Percentiles rank a stretch among this genome's conserved stretches.
phyloP scores from a whole-genome alignment of 176 grass and related monocot species.

The Lolium multiflorum region DNA sequence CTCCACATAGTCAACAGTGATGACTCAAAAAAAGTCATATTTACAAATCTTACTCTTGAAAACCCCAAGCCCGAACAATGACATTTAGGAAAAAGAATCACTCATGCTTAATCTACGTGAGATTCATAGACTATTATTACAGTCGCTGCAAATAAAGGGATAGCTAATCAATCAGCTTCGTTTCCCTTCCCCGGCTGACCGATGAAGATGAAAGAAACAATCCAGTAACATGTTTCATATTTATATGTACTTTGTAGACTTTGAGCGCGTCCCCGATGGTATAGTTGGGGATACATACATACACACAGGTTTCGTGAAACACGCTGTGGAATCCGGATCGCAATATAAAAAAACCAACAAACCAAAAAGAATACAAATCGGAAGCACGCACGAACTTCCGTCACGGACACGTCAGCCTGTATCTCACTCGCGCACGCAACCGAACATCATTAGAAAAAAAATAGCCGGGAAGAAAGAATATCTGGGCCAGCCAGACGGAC shows the following conservation, averaged over 20 bases:
- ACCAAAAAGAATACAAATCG: neutral
- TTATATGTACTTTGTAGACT: neutral
- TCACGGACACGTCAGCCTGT: conserved; percentile 31
- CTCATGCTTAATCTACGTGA: neutral
- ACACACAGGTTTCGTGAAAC: conserved; percentile 30
- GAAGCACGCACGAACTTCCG: conserved; percentile 20
- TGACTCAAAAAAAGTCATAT: neutral
- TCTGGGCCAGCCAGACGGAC: neutral
- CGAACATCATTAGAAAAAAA: neutral
- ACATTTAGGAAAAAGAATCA: neutral
- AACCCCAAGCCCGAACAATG: neutral
- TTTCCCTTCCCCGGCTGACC: neutral
- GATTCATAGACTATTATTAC: neutral
- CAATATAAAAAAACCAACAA: neutral
- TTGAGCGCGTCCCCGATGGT: neutral
- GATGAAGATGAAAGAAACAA: neutral
- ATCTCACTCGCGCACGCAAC: conserved; percentile 35
- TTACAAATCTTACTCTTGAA: neutral
- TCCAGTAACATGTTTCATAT: neutral
- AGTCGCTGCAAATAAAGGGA: neutral
- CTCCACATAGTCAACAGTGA: neutral
- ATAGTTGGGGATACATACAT: neutral
- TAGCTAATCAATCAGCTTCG: neutral
- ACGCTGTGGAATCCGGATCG: neutral
- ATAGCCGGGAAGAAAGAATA: neutral